A percentile compares a stretch with the other conserved stretches of the same genome.
These are phyloP conservation scores for Scedosporium dehoogii DNA, from an alignment of 2,329 filamentous ascomycete species.

Conservation along the genomic window DNA sequence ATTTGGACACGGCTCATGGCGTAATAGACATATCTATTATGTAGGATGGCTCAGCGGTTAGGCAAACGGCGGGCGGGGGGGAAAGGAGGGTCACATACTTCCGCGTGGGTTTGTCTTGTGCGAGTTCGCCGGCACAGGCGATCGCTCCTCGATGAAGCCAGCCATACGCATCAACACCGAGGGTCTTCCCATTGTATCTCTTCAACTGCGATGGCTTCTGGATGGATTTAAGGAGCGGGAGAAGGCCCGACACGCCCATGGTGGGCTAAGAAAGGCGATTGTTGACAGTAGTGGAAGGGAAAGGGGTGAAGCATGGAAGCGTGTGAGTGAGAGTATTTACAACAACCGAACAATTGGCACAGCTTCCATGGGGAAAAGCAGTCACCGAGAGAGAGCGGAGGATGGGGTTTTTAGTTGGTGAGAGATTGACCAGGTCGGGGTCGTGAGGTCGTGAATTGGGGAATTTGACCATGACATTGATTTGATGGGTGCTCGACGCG, in stretches of 20 bases:
- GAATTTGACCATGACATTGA: background rate
- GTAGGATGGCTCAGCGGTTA: background rate
- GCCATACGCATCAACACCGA: conserved; percentile 95
- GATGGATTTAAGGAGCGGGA: conserved; percentile 91
- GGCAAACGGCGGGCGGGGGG: background rate
- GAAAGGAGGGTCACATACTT: conserved; percentile 48
- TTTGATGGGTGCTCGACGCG: background rate
- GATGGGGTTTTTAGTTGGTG: background rate
- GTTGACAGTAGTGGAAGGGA: background rate
- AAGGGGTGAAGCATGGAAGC: background rate
- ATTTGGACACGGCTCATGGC: conserved; percentile 85
- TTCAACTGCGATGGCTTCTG: conserved; percentile 81
- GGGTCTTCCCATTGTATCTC: conserved; percentile 75
- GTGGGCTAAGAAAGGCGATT: background rate
- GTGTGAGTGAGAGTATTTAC: background rate
- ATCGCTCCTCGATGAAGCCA: conserved; percentile 94
- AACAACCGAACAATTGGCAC: background rate
- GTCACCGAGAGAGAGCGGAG: background rate
- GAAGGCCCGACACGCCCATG: conserved; percentile 33
- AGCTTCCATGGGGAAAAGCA: background rate
- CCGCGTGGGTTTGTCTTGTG: conserved; percentile 74
- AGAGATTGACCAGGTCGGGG: background rate
- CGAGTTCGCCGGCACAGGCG: conserved; percentile 82
- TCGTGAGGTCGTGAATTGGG: background rate
- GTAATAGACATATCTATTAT: conserved; percentile 71